Evolutionary conservation across 352 stramenopile species (phyloP).

Genomic region (Pythium folliculosum): DNA sequence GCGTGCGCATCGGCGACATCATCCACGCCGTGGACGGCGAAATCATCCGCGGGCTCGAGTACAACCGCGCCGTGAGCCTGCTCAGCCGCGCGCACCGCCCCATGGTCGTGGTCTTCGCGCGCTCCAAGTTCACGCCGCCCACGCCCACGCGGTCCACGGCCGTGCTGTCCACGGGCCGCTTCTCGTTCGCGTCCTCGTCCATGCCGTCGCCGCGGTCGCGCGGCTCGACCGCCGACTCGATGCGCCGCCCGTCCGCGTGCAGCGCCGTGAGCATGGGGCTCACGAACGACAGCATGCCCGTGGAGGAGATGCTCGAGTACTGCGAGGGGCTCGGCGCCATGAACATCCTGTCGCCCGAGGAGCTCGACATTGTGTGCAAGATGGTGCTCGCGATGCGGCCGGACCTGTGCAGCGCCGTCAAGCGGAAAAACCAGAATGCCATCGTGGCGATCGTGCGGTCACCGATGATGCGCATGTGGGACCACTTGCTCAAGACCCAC

Average conservation of each 20-base stretch:
- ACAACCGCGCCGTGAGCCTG: conserved; percentile 79
- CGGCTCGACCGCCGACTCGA: conserved; percentile 19
- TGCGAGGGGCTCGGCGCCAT: conserved; percentile 64
- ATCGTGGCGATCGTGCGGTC: conserved; percentile 82
- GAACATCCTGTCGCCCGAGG: conserved; percentile 54
- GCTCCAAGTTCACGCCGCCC: conserved; percentile 59
- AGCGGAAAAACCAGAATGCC: conserved; percentile 81
- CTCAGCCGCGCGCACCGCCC: conserved; percentile 63
- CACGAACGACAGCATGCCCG: conserved; percentile 48
- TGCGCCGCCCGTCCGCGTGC: conserved; percentile 24
- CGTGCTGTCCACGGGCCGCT: conserved; percentile 38
- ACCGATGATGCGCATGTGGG: conserved; percentile 82
- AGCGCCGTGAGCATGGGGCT: conserved; percentile 33
- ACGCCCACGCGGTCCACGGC: conserved; percentile 54
- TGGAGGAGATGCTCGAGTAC: conserved; percentile 88
- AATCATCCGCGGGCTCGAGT: conserved; percentile 76
- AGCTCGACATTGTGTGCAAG: conserved; percentile 76
- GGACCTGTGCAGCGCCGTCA: conserved; percentile 74
- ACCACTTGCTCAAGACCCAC: conserved; percentile 80
- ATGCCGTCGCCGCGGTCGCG: conserved; percentile 55
- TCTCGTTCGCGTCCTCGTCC: conserved; percentile 75
- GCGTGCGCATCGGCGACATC: conserved; percentile 77
- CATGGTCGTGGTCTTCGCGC: conserved; percentile 82
- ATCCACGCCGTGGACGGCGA: conserved; percentile 82
- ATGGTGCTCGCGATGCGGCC: conserved; percentile 78